A percentile compares a stretch with the other conserved stretches of the same genome.
Conservation (phyloP, 176 grass and related monocot genomes). For the Cymbopogon citratus region DNA sequence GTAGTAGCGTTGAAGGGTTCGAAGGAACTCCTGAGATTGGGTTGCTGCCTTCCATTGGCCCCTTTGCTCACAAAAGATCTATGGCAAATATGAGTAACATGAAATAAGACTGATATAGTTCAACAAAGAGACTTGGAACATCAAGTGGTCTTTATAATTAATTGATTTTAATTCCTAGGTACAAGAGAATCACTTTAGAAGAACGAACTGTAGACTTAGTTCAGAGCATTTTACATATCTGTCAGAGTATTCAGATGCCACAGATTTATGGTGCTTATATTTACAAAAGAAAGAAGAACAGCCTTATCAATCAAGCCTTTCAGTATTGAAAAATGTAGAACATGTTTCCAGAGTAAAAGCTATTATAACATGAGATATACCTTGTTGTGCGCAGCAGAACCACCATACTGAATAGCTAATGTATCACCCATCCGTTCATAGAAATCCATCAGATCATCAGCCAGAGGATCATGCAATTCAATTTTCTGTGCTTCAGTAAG, state of each 20-base stretch:
- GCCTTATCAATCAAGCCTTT: slow-evolving; percentile 13
- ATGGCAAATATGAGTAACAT: not conserved
- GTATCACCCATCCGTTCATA: slow-evolving; percentile 98
- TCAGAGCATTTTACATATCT: slow-evolving; percentile 3
- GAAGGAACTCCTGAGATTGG: slow-evolving; percentile 93
- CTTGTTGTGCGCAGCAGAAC: slow-evolving; percentile 99
- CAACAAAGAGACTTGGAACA: not conserved
- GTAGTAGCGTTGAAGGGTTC: slow-evolving; percentile 95
- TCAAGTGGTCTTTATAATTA: not conserved
- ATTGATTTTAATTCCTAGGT: not conserved
- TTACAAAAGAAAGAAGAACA: not conserved
- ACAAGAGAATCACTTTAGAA: slow-evolving; percentile 21
- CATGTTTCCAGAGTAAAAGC: not conserved
- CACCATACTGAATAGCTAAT: slow-evolving; percentile 78
- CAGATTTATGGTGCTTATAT: not conserved
- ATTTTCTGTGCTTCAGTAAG: slow-evolving; percentile 57
- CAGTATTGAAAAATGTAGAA: not conserved
- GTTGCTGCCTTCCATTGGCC: slow-evolving; percentile 94
- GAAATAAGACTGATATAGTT: slow-evolving; percentile 14
- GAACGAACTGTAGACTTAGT: not conserved
- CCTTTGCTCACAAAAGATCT: slow-evolving; percentile 97
- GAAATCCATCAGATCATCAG: slow-evolving; percentile 74
- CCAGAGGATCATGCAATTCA: slow-evolving; percentile 65
- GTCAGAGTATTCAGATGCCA: slow-evolving; percentile 10
- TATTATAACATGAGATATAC: slow-evolving; percentile 36